These are phyloP conservation scores for Epithele typhae DNA, from an alignment of 768 basidiomycete species.

Conservation along the genomic window DNA sequence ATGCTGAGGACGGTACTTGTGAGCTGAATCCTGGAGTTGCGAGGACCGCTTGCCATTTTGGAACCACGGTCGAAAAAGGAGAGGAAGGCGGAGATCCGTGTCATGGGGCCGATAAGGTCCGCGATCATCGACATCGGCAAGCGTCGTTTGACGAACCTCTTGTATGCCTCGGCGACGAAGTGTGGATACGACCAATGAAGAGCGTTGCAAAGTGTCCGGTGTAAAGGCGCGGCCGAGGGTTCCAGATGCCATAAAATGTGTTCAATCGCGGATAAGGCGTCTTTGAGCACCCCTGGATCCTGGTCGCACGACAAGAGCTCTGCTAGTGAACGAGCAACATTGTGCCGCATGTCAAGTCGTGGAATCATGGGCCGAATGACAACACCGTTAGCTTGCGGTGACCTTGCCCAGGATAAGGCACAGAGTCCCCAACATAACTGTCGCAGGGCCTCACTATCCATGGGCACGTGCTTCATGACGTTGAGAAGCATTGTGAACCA, in stretches of 20 bases:
- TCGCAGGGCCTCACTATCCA: background rate
- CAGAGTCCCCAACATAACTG: background rate
- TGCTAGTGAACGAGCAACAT: background rate
- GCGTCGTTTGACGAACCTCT: background rate
- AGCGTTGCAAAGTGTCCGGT: background rate
- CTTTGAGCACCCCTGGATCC: background rate
- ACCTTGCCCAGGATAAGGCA: background rate
- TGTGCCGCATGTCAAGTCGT: background rate
- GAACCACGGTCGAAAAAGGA: background rate
- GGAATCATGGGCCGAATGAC: background rate
- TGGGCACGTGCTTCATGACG: background rate
- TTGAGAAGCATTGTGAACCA: background rate
- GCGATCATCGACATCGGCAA: background rate
- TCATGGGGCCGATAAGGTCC: background rate
- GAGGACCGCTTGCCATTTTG: too few species aligned
- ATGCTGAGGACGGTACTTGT: background rate
- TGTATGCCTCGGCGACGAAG: background rate
- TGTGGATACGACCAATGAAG: background rate
- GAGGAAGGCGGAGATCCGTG: background rate
- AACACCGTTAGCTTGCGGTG: background rate
- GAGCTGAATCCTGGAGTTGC: background rate
- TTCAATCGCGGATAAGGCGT: background rate
- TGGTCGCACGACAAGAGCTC: background rate
- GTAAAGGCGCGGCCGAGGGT: too few species aligned
- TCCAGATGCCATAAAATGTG: background rate